phyloP scores from a whole-genome alignment of 1,284 basidiomycete genomes.

The Ganoderma meredithae region DNA sequence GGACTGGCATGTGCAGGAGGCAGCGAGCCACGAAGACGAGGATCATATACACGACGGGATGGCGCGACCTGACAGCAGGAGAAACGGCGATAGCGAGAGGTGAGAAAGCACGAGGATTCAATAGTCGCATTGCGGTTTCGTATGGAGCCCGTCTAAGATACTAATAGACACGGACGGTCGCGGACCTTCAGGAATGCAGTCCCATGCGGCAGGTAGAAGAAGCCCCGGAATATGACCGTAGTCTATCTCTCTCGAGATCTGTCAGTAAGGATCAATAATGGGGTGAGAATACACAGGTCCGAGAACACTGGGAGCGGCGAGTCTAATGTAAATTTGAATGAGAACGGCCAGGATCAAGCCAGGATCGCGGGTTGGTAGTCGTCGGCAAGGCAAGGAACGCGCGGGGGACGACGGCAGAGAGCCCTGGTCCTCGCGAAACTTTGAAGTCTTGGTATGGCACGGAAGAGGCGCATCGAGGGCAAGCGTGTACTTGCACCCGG shows the following conservation, averaged over 20 bases:
- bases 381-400: not conserved
- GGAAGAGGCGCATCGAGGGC: not conserved
- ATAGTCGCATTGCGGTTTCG: not conserved
- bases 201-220: not conserved
- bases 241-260: constrained; percentile 14
- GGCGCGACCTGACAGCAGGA: not conserved
- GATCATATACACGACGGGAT: not conserved
- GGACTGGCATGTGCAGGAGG: not conserved
- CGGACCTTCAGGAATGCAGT: not conserved
- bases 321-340: not conserved
- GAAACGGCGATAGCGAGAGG: constrained; percentile 1
- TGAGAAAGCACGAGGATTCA: not conserved
- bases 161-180: not conserved
- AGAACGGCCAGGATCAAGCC: not conserved
- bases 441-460: not conserved
- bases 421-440: not conserved
- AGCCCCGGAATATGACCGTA: not conserved
- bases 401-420: not conserved
- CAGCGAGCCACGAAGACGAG: not conserved
- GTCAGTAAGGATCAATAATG: not conserved
- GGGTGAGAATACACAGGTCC: constrained; percentile 1
- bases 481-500: not conserved
- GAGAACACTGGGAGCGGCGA: not conserved
- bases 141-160: not conserved
- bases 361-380: not conserved